Base-by-base conservation (phyloP, 2,329 filamentous ascomycete genomes). In the Diplodia sapinea region DNA sequence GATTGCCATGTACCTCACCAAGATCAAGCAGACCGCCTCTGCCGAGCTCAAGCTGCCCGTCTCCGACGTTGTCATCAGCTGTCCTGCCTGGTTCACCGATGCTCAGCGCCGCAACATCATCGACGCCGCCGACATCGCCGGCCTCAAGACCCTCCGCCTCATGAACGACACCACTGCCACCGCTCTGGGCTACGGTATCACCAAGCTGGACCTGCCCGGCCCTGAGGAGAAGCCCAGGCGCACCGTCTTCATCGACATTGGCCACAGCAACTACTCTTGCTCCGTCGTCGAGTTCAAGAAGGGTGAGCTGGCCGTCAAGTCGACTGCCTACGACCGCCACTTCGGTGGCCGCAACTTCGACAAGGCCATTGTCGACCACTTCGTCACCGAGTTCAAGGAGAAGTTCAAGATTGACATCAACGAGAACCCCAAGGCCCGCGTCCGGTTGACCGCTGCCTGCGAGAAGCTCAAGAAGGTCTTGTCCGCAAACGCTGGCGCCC, bases 381-480 rank as follows among this genome's bases (percentile, higher is more conserved):
- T 99, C 77, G 91, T 91, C 75, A 90, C 92, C 77, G 94, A 98
- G 81, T 99, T 98, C 87, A 92, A 95, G 84, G 92, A 93, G 82
- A 97, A 96, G 82, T 96, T 92, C 88, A 97, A 96, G 87, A 91
- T 98, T 74, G 94, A 98, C 79, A 94, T 99, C 83, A 88, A 89
- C 81, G 89, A 88, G 73, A 95, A 98, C 83, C 87, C 89, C 72
- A 97, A 97, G 84, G 95, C 94, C 68, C 88, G 90, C 80, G 89
- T 94, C 73, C 93, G 95, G 79, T 92, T 96, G 74, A 87, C 91
- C 51, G 89, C 93, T 70, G 93, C 92, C 68, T 93, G 94, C 66
- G 95, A 99, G 87, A 97, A 97, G 87, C 84, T 96, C 78, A 99
- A 99, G 90, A 98, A 98, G 89, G 90, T 98, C 67, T 85, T 99